Evolutionary conservation across 495 filamentous ascomycete species (phyloP).

Genomic region (Clohesyomyces aquaticus): DNA sequence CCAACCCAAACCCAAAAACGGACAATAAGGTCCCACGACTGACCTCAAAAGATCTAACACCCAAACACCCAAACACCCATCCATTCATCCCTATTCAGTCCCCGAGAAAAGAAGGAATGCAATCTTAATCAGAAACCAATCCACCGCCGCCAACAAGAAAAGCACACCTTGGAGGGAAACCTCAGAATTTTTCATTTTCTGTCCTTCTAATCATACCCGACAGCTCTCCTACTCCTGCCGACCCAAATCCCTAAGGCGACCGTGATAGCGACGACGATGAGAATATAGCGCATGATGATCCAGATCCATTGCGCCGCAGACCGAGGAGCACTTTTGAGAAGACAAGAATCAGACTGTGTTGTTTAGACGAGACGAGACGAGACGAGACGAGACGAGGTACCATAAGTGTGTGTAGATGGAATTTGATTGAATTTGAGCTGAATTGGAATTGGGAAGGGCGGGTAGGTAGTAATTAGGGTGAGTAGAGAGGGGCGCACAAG

Average conservation of each 20-base stretch:
- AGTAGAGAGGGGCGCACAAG: neutral
- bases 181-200: neutral
- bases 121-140: too few species aligned
- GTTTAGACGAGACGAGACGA: neutral
- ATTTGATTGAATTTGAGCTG: too few species aligned
- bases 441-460: neutral
- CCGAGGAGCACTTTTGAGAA: constrained; percentile 21
- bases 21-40: too few species aligned
- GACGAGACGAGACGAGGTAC: too few species aligned
- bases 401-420: too few species aligned
- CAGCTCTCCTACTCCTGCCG: constrained; percentile 5
- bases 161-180: neutral
- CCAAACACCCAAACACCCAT: too few species aligned
- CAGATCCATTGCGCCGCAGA: constrained; percentile 24
- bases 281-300: constrained; percentile 19
- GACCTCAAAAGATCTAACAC: too few species aligned
- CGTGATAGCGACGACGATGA: constrained; percentile 27
- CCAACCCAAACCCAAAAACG: too few species aligned
- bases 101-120: too few species aligned
- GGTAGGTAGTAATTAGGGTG: neutral
- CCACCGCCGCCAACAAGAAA: too few species aligned
- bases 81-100: too few species aligned
- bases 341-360: constrained; percentile 14
- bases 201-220: constrained; percentile 13
- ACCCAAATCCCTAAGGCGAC: constrained; percentile 20